phyloP scores from a whole-genome alignment of 1,284 basidiomycete genomes.

The Lignosus rhinocerotis region DNA sequence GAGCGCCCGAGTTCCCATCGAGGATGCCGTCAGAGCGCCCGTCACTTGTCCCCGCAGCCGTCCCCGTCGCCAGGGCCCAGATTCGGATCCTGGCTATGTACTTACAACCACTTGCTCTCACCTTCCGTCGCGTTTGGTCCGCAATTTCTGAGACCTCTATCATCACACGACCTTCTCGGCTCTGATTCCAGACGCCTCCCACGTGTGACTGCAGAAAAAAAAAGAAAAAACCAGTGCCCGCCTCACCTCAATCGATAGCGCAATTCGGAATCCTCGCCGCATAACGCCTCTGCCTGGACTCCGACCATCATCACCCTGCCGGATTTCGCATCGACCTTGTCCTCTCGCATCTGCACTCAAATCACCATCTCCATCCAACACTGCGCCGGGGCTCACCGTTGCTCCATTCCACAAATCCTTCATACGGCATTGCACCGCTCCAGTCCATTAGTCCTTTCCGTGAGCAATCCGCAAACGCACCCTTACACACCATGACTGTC shows the following conservation, averaged over 20 bases:
- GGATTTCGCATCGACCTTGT: background rate
- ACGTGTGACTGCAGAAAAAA: slow-evolving; percentile 1
- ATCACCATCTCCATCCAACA: slow-evolving; percentile 4
- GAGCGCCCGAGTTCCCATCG: slow-evolving; percentile 8
- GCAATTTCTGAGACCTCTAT: no score
- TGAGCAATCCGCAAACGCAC: background rate
- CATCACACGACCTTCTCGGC: background rate
- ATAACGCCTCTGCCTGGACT: background rate
- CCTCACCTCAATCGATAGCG: slow-evolving; percentile 2
- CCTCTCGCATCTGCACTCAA: background rate
- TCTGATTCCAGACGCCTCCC: background rate
- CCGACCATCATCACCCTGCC: background rate
- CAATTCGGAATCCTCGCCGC: slow-evolving; percentile 2
- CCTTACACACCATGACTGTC: background rate
- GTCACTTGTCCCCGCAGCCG: slow-evolving; percentile 10
- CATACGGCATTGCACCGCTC: background rate
- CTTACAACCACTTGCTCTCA: background rate
- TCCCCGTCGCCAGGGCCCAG: slow-evolving; percentile 11
- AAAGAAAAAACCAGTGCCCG: no score
- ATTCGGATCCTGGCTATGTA: background rate
- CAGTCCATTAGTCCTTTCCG: background rate
- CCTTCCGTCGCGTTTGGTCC: background rate
- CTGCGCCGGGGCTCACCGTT: background rate
- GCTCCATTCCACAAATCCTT: background rate
- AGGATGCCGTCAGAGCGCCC: slow-evolving; percentile 20